Evolutionary conservation across 306 rosid species (phyloP), one percentile per base, ranked within the genome.

Genomic region (Lathyrus tuberosus): DNA sequence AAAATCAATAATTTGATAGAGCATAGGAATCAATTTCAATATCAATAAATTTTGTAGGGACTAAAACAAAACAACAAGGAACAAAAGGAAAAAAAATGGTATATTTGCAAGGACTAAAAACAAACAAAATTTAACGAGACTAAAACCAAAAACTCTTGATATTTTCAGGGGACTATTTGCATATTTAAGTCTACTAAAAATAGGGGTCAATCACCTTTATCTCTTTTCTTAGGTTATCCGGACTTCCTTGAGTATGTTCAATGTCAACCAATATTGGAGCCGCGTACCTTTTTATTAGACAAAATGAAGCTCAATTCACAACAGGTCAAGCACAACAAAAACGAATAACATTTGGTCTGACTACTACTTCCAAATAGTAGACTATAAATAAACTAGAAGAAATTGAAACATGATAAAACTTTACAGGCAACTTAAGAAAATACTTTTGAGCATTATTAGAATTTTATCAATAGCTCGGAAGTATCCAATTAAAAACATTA

Each of bases 221-320:
- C 14, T 47, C 35, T 76, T 0, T 72, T 10, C 4, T 73, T 58
- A 70, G 75, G 46, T 80, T 77, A 70, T 79, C 79, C 48, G 65
- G 84, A 77, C 81, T 85, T 77, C 84, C 88, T 40, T 79, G 78
- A n/a, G 76, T 76, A 67, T 89, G 88, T 70, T 89, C 96, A 6
- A 92, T 75, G 65, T 86, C 86, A 14, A 85, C 96, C 4, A 16
- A 8, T 72, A 92, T 89, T 8, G 96, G 96, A 77, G 98, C 96
- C 0, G 87, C 79, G 54, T 92, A 92, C 78, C 98, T 92, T 73
- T 58, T 58, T 26, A 65, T 58, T n/a, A 52, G 42, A 78, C 72
- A 67, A 40, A 28, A 16, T 56, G 24, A 70, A 65, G 51, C 63
- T 54, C 14, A n/a, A 49, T 40, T 52, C 10, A 33, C 43, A 20